A percentile compares a stretch with the other conserved stretches of the same genome.
Evolutionary conservation across 179 eudicot genomes (phyloP).

Genomic region (Beta macrorhiza): DNA sequence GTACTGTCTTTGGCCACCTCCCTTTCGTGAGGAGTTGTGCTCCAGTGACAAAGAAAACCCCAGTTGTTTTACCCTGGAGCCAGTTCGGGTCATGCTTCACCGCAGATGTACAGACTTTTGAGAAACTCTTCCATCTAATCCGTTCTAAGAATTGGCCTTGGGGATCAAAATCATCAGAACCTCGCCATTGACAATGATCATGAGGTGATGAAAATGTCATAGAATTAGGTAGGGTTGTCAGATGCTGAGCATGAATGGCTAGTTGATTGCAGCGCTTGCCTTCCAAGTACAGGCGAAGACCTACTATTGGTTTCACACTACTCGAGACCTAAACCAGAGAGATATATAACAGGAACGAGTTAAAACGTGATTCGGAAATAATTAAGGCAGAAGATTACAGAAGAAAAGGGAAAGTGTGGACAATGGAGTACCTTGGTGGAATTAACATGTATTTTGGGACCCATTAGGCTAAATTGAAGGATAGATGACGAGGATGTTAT

Average conservation of each 20-base stretch:
- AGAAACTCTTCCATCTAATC: conserved; percentile 66
- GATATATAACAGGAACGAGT: neutral
- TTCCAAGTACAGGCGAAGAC: conserved; percentile 82
- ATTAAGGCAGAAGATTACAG: neutral
- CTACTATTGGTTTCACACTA: conserved; percentile 66
- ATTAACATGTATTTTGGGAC: conserved; percentile 78
- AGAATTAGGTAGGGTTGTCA: conserved; percentile 73
- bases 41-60: conserved; percentile 80
- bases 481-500: conserved; percentile 52
- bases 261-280: conserved; percentile 81
- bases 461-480: conserved; percentile 69
- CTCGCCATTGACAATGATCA: conserved; percentile 66
- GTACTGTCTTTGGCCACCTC: conserved; percentile 76
- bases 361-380: neutral
- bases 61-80: conserved; percentile 43
- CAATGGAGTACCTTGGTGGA: conserved; percentile 56
- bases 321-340: conserved; percentile 56
- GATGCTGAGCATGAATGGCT: conserved; percentile 84
- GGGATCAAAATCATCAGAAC: conserved; percentile 67
- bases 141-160: conserved; percentile 67
- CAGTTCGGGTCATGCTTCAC: conserved; percentile 77
- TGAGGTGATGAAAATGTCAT: conserved; percentile 40
- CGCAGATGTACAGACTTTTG: conserved; percentile 65
- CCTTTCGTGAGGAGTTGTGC: conserved; percentile 83
- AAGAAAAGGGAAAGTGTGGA: neutral